Evolutionary conservation across 2,329 filamentous ascomycete genomes (phyloP).

Genomic region (Apiospora koreana): DNA sequence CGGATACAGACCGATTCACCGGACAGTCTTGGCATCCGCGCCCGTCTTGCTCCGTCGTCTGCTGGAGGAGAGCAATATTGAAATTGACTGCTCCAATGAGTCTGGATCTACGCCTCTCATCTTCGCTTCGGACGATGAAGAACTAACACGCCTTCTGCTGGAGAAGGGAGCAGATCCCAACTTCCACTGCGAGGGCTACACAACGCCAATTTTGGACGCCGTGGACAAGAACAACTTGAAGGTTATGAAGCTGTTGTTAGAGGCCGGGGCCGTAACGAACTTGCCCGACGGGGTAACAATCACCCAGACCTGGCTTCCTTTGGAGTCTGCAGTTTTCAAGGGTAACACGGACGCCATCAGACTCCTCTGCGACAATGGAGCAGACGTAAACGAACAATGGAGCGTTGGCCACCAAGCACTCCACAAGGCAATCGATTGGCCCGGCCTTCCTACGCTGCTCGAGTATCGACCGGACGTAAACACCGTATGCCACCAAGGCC

Average conservation of each 20-base stretch:
- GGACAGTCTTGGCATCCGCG: not conserved
- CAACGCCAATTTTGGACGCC: not conserved
- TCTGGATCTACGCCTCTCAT: not conserved
- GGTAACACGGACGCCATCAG: not conserved
- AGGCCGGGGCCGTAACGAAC: not conserved
- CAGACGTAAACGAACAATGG: not conserved
- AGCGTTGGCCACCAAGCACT: not conserved
- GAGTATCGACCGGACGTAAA: not conserved
- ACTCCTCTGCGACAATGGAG: not conserved
- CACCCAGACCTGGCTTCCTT: not conserved
- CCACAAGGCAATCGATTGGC: not conserved
- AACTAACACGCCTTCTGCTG: not conserved
- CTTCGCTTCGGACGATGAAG: not conserved
- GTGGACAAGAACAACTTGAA: not conserved
- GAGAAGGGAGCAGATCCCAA: not conserved
- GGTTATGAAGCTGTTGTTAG: not conserved
- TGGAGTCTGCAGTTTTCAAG: not conserved
- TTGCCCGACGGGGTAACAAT: not conserved
- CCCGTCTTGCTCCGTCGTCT: not conserved
- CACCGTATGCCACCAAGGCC: not conserved
- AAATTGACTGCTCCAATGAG: not conserved
- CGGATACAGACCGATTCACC: not conserved
- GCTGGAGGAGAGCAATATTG: not conserved
- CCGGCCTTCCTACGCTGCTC: not conserved
- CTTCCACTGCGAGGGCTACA: not conserved